Percentiles rank a stretch among this genome's conserved stretches.
Conservation (phyloP, 2,329 filamentous ascomycete genomes). For the Dothistroma septosporum region DNA sequence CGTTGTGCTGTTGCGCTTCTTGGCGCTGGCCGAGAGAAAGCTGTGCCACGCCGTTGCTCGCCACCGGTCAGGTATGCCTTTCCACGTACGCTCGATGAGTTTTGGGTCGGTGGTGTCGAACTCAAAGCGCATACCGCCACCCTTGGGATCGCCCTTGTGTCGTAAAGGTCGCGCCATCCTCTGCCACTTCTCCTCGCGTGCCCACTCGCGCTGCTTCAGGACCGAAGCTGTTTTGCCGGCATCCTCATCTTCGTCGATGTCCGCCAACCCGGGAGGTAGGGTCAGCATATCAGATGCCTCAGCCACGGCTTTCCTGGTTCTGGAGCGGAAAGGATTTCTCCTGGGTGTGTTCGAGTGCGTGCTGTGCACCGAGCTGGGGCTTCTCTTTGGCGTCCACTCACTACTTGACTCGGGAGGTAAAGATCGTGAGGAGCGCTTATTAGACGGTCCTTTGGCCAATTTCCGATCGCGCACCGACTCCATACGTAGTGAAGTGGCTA, state of each 20-base stretch:
- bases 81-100: conserved; percentile 89
- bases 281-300: conserved; percentile 64
- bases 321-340: conserved; percentile 46
- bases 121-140: conserved; percentile 64
- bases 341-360: conserved; percentile 37
- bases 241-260: conserved; percentile 45
- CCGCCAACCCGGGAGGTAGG: conserved; percentile 50
- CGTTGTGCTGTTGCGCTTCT: conserved; percentile 55
- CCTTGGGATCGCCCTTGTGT: conserved; percentile 30
- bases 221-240: conserved; percentile 46
- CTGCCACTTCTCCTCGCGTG: conserved; percentile 63
- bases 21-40: conserved; percentile 76
- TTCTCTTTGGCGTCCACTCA: conserved; percentile 28
- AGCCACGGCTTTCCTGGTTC: conserved; percentile 52
- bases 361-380: conserved; percentile 39
- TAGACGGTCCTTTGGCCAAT: conserved; percentile 49
- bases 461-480: conserved; percentile 52
- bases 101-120: conserved; percentile 78
- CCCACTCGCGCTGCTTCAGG: conserved; percentile 56
- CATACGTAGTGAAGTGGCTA: conserved; percentile 57
- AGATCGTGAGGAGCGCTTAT: conserved; percentile 42
- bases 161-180: conserved; percentile 56
- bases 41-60: conserved; percentile 90
- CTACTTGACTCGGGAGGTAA: conserved; percentile 27
- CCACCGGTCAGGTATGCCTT: conserved; percentile 96